Base-by-base conservation (phyloP, 2,329 filamentous ascomycete species). In the Fusarium virguliforme region DNA sequence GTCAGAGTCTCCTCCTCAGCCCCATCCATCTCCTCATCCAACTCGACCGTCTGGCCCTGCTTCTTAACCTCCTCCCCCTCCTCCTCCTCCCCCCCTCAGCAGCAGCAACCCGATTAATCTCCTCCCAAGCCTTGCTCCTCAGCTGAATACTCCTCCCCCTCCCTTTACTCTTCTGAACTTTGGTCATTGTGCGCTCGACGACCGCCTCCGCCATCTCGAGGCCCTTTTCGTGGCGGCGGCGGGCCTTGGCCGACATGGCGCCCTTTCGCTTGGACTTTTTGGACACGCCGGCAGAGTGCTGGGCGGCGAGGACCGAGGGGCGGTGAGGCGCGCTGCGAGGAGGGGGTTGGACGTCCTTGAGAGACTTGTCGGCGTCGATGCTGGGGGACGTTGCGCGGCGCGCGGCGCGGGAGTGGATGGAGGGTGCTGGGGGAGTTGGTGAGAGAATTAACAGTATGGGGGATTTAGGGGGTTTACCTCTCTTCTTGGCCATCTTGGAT, bases 351-450 rank as follows among this genome's bases (percentile, higher is more conserved):
- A 87, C 81, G 38, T 88, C 83, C 77, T 91, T 92, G 24, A 93
- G 84, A 7, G 90, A 92, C 81, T 92, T 92, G 85, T 93, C 91
- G 46, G 88, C 88, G 81, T 92, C 83, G 80, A 93, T 90, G 75
- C 89, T 85, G 28, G 92, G 91, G 4, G 91, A 92, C 15, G 89
- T 89, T 51, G 90, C 92, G 71, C 93, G 90, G 77, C 92, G 89
- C 41, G 92, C 91, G 64, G 91, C 92, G 71, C 93, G 91, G 59
- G 93, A 95, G 83, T 91, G 92, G 64, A 89, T 81, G 5, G 92
- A 93, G 40, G 85, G 84, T 60, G 83, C 90, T 92, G 22, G 18
- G 8, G 4, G 9, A 3, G 18, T 12, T 41, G 18, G n/a, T 13
- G 9, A 3, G 22, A 28, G 7, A 18, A 18, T 18, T 18, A 18